Evolutionary conservation across 768 basidiomycete species (phyloP), one percentile per base, ranked within the genome.

Genomic region (Boletus barrowsii): DNA sequence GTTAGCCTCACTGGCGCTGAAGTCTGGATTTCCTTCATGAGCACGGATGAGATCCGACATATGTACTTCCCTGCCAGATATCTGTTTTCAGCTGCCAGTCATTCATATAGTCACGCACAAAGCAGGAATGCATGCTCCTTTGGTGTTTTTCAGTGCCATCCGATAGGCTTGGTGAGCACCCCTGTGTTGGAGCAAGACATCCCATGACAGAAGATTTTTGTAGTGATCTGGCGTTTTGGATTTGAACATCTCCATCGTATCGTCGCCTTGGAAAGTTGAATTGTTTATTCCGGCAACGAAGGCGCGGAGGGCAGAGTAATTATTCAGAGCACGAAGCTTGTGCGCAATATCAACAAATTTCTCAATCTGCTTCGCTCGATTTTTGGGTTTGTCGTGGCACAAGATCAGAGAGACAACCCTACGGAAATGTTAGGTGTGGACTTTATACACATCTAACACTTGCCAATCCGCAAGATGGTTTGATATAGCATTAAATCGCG

Each of bases 321-420:
- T 98, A 71, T 96, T 93, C 43, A 90, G 68, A 13, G 79, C 77
- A 32, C 96, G 86, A 40, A 99, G 78, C 51, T 83, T 83, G 54
- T 83, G 80, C 1, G 90, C 92, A 58, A 98, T 83, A 46, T 88
- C 84, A 24, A 93, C 84, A 54, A 98, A 86, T 65, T 91, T 91
- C 67, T 97, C 93, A 54, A 95, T 88, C 61, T 93, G 86, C 54
- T 79, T 82, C 4, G 87, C 89, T 40, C 96, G 85, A 42, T 77
- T 69, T 68, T 82, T 86, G 29, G 85, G 77, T 61, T 85, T 87
- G 61, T 92, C 87, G 54, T 95, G 92, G 53, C 90, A 90, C 14
- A 98, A 74, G 49, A 99, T 93, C 53, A 98, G 73, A 15, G 93
- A 93, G 10, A 88, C 84, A 47, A 94, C 90, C 93, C 95, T 96